Percentiles rank a stretch among this genome's conserved stretches.
phyloP scores from a whole-genome alignment of 1,284 basidiomycete species.

The Microbotryomycetes sp. region DNA sequence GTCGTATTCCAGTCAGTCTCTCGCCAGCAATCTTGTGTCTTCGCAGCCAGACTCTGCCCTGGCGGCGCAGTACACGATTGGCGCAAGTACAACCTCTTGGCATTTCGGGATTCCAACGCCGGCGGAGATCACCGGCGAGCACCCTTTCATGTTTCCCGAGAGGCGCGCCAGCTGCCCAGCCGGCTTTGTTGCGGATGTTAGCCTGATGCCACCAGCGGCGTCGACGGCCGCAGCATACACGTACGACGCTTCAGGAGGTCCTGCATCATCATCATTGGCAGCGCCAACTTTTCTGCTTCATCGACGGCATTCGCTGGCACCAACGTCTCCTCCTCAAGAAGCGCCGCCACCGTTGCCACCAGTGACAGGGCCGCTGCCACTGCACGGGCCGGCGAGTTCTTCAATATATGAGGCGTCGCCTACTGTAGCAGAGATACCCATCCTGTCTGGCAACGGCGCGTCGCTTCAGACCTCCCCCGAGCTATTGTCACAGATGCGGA shows the following conservation, averaged over 20 bases:
- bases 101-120: not conserved
- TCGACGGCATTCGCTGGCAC: not conserved
- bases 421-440: too few relatives aligned
- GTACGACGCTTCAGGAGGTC: not conserved
- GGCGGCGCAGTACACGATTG: not conserved
- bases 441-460: too few relatives aligned
- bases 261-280: not conserved
- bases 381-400: too few relatives aligned
- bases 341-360: not conserved
- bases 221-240: not conserved
- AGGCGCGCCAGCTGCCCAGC: constrained; percentile 24
- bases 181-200: constrained; percentile 17
- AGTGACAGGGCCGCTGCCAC: too few relatives aligned
- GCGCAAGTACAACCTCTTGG: not conserved
- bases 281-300: not conserved
- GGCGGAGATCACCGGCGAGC: not conserved
- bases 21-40: not conserved
- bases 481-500: too few relatives aligned
- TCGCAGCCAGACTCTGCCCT: not conserved
- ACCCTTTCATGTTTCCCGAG: constrained; percentile 7
- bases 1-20: not conserved
- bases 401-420: too few relatives aligned
- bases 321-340: not conserved
- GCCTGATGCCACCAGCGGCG: constrained; percentile 10
- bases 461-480: too few relatives aligned